Conservation (phyloP, 192 early-diverging fungal genomes). For the Entomortierella parvispora region DNA sequence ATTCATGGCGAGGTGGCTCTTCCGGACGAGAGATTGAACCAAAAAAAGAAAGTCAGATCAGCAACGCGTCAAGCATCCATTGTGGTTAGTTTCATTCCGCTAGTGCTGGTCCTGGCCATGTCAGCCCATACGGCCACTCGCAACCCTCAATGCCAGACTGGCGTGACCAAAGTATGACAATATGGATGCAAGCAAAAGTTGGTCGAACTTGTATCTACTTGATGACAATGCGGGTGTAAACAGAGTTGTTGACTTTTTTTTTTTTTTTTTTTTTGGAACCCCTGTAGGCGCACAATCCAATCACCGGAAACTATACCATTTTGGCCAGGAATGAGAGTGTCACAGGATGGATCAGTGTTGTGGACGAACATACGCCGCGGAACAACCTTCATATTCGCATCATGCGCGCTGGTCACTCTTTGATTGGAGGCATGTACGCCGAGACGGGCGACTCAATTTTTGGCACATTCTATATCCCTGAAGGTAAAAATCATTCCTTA, state of each 20-base stretch:
- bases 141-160: slow-evolving; percentile 63
- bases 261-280: background rate
- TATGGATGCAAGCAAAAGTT: background rate
- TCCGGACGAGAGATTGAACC: slow-evolving; percentile 45
- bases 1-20: slow-evolving; percentile 56
- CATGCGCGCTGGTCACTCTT: slow-evolving; percentile 88
- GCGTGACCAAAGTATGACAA: slow-evolving; percentile 51
- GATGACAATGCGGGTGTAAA: no score
- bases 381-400: slow-evolving; percentile 69
- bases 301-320: slow-evolving; percentile 52
- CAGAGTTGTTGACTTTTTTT: no score
- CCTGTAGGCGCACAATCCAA: slow-evolving; percentile 25
- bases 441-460: slow-evolving; percentile 78
- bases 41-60: slow-evolving; percentile 14
- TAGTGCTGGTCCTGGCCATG: slow-evolving; percentile 44
- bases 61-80: slow-evolving; percentile 17
- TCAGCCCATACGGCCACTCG: slow-evolving; percentile 51
- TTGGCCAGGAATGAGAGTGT: slow-evolving; percentile 80
- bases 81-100: slow-evolving; percentile 50
- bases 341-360: slow-evolving; percentile 84
- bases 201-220: no score
- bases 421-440: slow-evolving; percentile 86
- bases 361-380: slow-evolving; percentile 62
- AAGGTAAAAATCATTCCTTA: slow-evolving; percentile 60
- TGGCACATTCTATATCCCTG: slow-evolving; percentile 84